Base-by-base conservation (phyloP, 1,284 basidiomycete species). In the Paramarasmius palmivorus region DNA sequence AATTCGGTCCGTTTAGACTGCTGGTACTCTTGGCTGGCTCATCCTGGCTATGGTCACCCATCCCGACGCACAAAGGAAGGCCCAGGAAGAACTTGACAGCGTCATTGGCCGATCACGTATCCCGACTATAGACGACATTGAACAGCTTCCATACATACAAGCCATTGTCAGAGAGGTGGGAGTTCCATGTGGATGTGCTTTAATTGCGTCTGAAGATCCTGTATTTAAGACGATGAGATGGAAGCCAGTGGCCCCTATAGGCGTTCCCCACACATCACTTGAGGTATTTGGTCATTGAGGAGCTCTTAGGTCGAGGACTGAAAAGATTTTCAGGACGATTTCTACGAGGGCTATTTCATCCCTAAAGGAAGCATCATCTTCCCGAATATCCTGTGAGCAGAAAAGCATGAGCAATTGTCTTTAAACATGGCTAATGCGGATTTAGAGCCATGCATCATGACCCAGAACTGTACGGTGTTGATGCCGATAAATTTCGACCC, bases 401-500 rank as follows among this genome's bases (percentile, higher is more conserved):
- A 49, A 29, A n/a, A n/a, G n/a, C 12, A 7, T 15, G 14, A 9
- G 2, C 32, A 10, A 6, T 35, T 2, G 0, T 19, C 22, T 40
- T 12, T 32, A 32, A 32, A 12, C 29, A 41, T 14, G 37, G 22
- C 10, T 32, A n/a, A 23, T 23, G 17, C 22, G 0, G 29, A 2
- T 9, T 20, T 25, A 50, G 49, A 39, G 49, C 42, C 5, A 34
- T 52, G 20, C 45, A 52, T 29, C 52, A 46, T 34, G 55, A 57
- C 35, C 52, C 47, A 10, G 52, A 53, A 6, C 41, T 57, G 10
- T 66, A 64, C 41, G 62, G 63, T 15, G 48, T 53, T 3, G 60
- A 65, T 20, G 63, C 59, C 17, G 45, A 54, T 19, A 49, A 51
- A 9, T 65, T 65, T 39, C 42, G 58, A 25, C 63, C 63, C 3